Percentiles rank a stretch among this genome's conserved stretches.
Conservation (phyloP, 2,329 filamentous ascomycete species). For the Alternaria atra region DNA sequence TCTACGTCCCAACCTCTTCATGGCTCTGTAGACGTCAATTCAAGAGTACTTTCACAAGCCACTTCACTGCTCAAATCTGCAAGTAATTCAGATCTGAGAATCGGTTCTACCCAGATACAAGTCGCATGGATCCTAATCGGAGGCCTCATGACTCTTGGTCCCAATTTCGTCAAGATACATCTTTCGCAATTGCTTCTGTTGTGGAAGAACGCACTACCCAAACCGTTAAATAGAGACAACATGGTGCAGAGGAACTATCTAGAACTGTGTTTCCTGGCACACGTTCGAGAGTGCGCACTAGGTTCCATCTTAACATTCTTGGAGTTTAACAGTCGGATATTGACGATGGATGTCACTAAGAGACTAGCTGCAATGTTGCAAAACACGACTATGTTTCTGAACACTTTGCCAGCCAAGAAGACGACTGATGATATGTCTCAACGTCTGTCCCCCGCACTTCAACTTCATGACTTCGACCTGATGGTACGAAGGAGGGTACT, state of each 20-base stretch:
- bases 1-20: slow-evolving; percentile 89
- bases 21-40: slow-evolving; percentile 95
- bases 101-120: slow-evolving; percentile 94
- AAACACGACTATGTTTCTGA: slow-evolving; percentile 90
- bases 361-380: slow-evolving; percentile 93
- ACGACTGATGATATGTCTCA: slow-evolving; percentile 86
- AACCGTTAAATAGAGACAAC: slow-evolving; percentile 92
- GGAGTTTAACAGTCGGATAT: slow-evolving; percentile 87
- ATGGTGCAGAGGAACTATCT: slow-evolving; percentile 82
- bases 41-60: slow-evolving; percentile 87
- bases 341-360: slow-evolving; percentile 94
- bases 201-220: slow-evolving; percentile 97
- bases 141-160: slow-evolving; percentile 93
- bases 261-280: slow-evolving; percentile 90
- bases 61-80: slow-evolving; percentile 93
- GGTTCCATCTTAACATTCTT: slow-evolving; percentile 92
- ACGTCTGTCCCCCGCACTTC: slow-evolving; percentile 82
- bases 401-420: slow-evolving; percentile 82
- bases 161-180: slow-evolving; percentile 99
- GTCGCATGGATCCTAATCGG: slow-evolving; percentile 98
- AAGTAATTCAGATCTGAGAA: slow-evolving; percentile 85
- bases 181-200: slow-evolving; percentile 90
- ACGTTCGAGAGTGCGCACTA: slow-evolving; percentile 93
- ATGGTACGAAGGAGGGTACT: slow-evolving; percentile 94
- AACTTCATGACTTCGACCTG: slow-evolving; percentile 87